Conservation (phyloP, 768 basidiomycete genomes). For the Sutorius australiensis region DNA sequence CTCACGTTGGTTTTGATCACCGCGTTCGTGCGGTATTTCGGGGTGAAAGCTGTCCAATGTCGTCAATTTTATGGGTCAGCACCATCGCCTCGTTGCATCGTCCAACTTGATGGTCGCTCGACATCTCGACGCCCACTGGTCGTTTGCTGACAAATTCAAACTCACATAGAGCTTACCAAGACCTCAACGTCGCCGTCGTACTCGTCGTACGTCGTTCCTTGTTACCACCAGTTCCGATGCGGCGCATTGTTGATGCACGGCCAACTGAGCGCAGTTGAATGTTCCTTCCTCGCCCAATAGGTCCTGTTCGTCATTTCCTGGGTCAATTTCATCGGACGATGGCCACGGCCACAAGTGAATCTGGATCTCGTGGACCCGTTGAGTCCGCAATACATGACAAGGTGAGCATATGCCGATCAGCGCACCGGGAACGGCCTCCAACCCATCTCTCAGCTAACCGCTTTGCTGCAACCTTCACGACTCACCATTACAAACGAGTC, state of each 20-base stretch:
- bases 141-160: constrained; percentile 16
- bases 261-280: constrained; percentile 19
- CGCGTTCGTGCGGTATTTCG: constrained; percentile 6
- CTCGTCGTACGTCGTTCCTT: constrained; percentile 6
- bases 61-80: constrained; percentile 1
- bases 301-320: constrained; percentile 18
- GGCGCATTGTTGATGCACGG: constrained; percentile 23
- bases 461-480: constrained; percentile 55
- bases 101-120: constrained; percentile 6
- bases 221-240: constrained; percentile 10
- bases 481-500: constrained; percentile 78
- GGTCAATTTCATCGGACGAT: constrained; percentile 24
- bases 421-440: constrained; percentile 19
- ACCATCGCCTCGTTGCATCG: constrained; percentile 19
- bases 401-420: constrained; percentile 35
- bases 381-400: constrained; percentile 61
- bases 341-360: constrained; percentile 25
- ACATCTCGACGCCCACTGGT: background rate
- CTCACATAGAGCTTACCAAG: background rate
- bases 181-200: background rate
- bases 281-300: constrained; percentile 22
- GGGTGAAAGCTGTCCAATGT: constrained; percentile 8
- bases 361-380: constrained; percentile 42
- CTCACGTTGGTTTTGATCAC: background rate
- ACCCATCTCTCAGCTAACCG: constrained; percentile 49